Percentiles rank a stretch among this genome's conserved stretches.
phyloP scores from a whole-genome alignment of 768 basidiomycete genomes.

The Tulasnella calospora region DNA sequence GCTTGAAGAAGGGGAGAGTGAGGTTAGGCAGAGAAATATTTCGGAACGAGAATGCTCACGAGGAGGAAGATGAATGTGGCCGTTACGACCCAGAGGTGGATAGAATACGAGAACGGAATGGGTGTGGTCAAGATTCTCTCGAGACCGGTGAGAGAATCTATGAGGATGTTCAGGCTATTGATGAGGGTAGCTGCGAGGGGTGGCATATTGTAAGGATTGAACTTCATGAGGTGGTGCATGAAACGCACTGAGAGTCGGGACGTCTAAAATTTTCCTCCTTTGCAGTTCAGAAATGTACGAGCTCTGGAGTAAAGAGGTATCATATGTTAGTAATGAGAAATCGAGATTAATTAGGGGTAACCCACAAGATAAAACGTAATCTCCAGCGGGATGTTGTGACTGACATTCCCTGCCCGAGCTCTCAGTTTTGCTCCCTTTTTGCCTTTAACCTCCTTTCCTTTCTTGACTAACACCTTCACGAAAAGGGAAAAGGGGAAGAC shows the following conservation, averaged over 20 bases:
- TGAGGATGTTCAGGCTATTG: conserved; percentile 42
- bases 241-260: conserved; percentile 55
- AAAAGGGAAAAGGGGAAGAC: conserved; percentile 66
- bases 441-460: conserved; percentile 53
- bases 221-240: conserved; percentile 28
- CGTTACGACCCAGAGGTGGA: conserved; percentile 65
- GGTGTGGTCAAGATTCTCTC: conserved; percentile 72
- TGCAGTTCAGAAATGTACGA: conserved; percentile 63
- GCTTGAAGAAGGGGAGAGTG: conserved; percentile 40
- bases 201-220: neutral
- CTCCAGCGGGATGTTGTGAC: conserved; percentile 64
- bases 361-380: conserved; percentile 50
- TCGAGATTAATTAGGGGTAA: neutral
- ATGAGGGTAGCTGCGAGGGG: conserved; percentile 37
- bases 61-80: conserved; percentile 55
- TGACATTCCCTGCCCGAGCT: conserved; percentile 45
- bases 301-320: conserved; percentile 42
- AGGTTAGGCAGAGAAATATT: neutral
- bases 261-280: conserved; percentile 50
- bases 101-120: conserved; percentile 70
- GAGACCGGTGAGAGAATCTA: conserved; percentile 62
- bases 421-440: conserved; percentile 55
- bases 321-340: neutral
- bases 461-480: conserved; percentile 44
- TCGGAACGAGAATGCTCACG: conserved; percentile 39